Conservation (phyloP, 1,284 basidiomycete species). For the Amylostereum areolatum region DNA sequence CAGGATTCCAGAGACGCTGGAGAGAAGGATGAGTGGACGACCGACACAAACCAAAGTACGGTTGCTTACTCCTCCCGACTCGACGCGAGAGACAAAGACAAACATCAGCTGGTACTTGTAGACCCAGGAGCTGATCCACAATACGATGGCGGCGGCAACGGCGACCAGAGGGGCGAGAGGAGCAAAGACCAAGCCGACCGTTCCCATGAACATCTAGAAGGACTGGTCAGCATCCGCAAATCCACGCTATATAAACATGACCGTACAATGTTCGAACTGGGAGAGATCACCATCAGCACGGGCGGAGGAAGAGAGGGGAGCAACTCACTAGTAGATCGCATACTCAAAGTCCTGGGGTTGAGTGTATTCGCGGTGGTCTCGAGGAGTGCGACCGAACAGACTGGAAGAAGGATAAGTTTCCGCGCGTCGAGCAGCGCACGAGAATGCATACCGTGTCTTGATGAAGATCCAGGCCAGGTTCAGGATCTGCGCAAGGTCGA, state of each 20-base stretch:
- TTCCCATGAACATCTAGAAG: constrained; percentile 73
- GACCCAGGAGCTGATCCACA: constrained; percentile 78
- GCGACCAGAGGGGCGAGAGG: constrained; percentile 86
- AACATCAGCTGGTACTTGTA: constrained; percentile 96
- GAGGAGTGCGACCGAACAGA: constrained; percentile 90
- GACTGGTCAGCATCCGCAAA: constrained; percentile 10
- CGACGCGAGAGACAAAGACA: constrained; percentile 81
- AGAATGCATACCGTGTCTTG: constrained; percentile 55
- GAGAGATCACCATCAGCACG: constrained; percentile 8
- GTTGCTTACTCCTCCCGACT: constrained; percentile 79
- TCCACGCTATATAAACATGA: background rate
- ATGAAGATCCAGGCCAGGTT: constrained; percentile 85
- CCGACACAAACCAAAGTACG: background rate
- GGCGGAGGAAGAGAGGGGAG: background rate
- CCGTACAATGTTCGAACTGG: constrained; percentile 62
- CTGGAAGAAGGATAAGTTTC: constrained; percentile 28
- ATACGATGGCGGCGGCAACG: constrained; percentile 71
- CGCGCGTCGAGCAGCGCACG: background rate
- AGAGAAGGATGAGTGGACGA: constrained; percentile 3
- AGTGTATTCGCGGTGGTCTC: constrained; percentile 95
- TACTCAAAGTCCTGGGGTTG: constrained; percentile 93
- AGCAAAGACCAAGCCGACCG: constrained; percentile 86
- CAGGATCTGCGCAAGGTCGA: constrained; percentile 93
- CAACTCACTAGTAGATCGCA: constrained; percentile 78
- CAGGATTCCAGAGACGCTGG: constrained; percentile 88